Conservation (phyloP, 140 eudicot species). For the Cichorium intybus region DNA sequence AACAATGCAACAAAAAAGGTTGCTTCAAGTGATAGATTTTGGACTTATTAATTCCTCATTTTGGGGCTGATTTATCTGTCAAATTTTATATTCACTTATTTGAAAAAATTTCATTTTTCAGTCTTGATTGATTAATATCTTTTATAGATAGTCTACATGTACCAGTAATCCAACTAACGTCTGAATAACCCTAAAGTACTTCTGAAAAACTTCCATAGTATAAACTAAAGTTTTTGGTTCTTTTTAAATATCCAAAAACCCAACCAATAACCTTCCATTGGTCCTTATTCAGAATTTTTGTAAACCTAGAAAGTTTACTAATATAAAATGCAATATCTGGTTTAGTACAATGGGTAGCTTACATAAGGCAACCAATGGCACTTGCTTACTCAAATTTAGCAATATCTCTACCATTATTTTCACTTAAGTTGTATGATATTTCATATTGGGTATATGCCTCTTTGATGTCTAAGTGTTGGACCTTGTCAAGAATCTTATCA, state of each 20-base stretch:
- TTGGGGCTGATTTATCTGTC: neutral
- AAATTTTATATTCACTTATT: neutral
- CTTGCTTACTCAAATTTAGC: neutral
- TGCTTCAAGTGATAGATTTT: slow-evolving; percentile 12
- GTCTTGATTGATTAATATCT: neutral
- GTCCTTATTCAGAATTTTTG: neutral
- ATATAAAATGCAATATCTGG: neutral
- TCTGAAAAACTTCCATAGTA: neutral
- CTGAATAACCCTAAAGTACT: neutral
- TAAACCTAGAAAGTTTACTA: neutral
- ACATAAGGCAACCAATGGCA: neutral
- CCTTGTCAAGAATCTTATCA: neutral
- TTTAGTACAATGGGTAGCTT: neutral
- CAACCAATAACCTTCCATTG: no score
- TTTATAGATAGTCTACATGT: no score
- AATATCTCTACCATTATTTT: no score
- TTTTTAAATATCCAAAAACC: no score
- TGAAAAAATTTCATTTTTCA: no score
- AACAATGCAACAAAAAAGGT: slow-evolving; percentile 10
- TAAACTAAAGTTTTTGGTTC: no score
- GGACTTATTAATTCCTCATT: neutral
- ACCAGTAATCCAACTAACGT: neutral
- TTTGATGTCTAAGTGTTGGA: neutral
- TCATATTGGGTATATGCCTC: neutral
- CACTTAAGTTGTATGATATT: no score